Evolutionary conservation across 257 asterid species (phyloP), one percentile per base, ranked within the genome.

Genomic region (Penstemon eatonii): DNA sequence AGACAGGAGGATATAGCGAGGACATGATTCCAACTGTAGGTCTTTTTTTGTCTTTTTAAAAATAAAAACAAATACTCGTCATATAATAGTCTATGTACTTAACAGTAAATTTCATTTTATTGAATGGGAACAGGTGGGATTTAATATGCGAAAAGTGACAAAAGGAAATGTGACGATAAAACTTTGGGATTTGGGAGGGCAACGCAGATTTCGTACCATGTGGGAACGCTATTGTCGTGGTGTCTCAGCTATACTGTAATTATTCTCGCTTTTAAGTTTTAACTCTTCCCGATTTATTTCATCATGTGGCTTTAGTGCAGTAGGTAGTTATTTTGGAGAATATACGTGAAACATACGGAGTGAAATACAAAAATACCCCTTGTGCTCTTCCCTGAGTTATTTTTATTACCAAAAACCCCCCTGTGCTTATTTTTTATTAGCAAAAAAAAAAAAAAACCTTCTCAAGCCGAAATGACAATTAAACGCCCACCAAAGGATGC

Each of bases 161-260:
- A 92, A 89, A 78, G 96, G 98, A 76, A 92, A 92, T 60, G 98
- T 92, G 54, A 88, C 95, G 38, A 90, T 92, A 73, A 92, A 92
- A 71, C 90, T 92, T 40, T 92, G 98, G 98, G 98, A 92, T 71
- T 88, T 90, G 80, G 97, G 98, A 73, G 98, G 98, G 64, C 98
- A 92, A 76, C 75, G 90, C 4, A 90, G 96, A 77, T 92, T 89
- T 49, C 96, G 97, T 41, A 66, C 96, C 49, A 92, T 90, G 98
- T 92, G 98, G 98, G 98, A 92, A 80, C 97, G 96, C 37, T 92
- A 92, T 50, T 92, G 98, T 65, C 93, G 98, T 10, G 97, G 98
- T 56, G 98, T 88, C 87, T 77, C 96, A 25, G 97, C 95, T 33
- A 92, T 92, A 63, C 44, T 90, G 98, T 92, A 89, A 86, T 92